Percentiles rank a stretch among this genome's conserved stretches.
These are phyloP conservation scores for Fraxinus latifolia DNA, from an alignment of 305 asterid species.

Conservation along the genomic window DNA sequence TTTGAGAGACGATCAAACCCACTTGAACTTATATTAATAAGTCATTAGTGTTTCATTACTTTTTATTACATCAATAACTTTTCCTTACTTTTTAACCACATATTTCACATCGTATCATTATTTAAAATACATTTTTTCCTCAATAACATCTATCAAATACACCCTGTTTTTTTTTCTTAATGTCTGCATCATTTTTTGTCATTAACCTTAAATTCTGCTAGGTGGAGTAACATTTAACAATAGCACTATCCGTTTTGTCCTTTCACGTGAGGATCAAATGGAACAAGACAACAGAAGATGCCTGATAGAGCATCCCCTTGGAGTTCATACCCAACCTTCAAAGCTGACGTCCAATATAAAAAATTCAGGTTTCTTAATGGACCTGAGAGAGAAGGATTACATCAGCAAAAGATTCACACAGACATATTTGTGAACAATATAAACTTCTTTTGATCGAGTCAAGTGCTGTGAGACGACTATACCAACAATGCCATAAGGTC, in stretches of 20 bases:
- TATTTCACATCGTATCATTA: no score
- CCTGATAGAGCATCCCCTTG: not conserved
- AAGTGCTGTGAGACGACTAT: not conserved
- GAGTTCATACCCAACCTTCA: not conserved
- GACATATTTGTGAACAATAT: no score
- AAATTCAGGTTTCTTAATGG: not conserved
- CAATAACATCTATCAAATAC: no score
- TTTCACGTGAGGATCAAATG: slow-evolving; percentile 27
- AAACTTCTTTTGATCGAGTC: not conserved
- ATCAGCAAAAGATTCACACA: no score
- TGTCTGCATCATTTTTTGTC: not conserved
- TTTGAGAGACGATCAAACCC: no score
- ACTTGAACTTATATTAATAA: no score
- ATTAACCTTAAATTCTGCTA: not conserved
- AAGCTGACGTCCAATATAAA: not conserved
- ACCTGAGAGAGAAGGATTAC: no score
- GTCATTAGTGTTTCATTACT: no score
- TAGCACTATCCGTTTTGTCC: slow-evolving; percentile 27
- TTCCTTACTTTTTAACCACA: no score
- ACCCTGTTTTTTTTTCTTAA: not conserved
- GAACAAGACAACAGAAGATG: slow-evolving; percentile 38
- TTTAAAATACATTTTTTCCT: no score
- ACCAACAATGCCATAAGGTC: not conserved
- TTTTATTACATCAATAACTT: no score
- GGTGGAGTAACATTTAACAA: not conserved